phyloP scores from a whole-genome alignment of 352 stramenopile genomes.

The Phytophthora kernoviae region DNA sequence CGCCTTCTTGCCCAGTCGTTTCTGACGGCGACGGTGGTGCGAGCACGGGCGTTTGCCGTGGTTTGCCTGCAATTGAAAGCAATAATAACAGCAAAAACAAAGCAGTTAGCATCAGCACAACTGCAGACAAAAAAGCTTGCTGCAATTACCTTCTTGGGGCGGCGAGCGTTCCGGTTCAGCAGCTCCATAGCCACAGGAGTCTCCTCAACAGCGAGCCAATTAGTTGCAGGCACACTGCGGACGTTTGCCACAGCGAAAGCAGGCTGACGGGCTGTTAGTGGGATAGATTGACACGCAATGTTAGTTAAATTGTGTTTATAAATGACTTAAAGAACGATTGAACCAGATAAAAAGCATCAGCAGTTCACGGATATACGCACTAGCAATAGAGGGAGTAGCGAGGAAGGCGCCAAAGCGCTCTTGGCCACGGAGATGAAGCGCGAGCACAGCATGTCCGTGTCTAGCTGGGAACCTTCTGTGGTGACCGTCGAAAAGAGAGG shows the following conservation, averaged over 20 bases:
- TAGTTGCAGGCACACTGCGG: conserved; percentile 37
- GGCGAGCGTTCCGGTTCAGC: conserved; percentile 81
- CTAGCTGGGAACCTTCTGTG: conserved; percentile 13
- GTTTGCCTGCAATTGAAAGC: conserved; percentile 57
- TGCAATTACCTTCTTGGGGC: conserved; percentile 74
- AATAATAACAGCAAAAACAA: conserved; percentile 4
- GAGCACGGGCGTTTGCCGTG: conserved; percentile 89
- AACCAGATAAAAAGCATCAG: not conserved
- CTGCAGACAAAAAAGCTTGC: too few species aligned
- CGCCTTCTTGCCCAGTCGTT: conserved; percentile 67
- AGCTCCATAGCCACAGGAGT: conserved; percentile 71
- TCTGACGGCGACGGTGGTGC: conserved; percentile 77
- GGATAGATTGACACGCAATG: conserved; percentile 7
- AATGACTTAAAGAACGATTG: not conserved
- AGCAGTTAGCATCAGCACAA: not conserved
- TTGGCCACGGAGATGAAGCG: conserved; percentile 40
- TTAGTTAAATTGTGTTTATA: not conserved
- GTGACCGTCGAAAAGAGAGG: conserved; percentile 17
- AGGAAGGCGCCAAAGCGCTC: conserved; percentile 40
- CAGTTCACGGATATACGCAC: conserved; percentile 11
- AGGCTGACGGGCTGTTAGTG: conserved; percentile 26
- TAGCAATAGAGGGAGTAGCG: conserved; percentile 33
- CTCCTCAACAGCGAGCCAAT: conserved; percentile 36
- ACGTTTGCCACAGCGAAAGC: conserved; percentile 39
- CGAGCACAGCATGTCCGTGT: conserved; percentile 41